Evolutionary conservation across 495 filamentous ascomycete species (phyloP), one percentile per base, ranked within the genome.

Genomic region (Lepidopterella palustris): DNA sequence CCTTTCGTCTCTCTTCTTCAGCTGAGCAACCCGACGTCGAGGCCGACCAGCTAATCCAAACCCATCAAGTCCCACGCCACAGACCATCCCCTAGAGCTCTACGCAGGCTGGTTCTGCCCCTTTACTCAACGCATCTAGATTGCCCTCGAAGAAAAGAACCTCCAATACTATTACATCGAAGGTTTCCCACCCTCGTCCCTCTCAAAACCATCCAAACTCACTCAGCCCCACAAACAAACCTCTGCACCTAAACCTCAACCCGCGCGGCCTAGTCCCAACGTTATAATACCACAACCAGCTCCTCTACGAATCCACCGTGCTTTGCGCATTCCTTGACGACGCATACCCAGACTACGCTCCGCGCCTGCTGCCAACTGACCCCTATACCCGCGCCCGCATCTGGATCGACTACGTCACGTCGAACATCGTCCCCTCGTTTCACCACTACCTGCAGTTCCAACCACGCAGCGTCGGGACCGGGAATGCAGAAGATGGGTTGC

Each of bases 321-420:
- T 89, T 21, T 82, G 82, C 70, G 84, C 87, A 64, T 89, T 87
- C 62, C 76, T 89, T 3, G 83, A 90, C 61, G 85, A 89, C 59
- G 78, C 78, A 1, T 88, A 83, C 61, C 73, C 75, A n/a, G 54
- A 72, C 2, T 70, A 80, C 58, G 54, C 54, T 1, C 68, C 76
- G 9, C 68, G 62, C 18, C 71, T 89, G 20, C 70, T 87, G 18
- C 84, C 83, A 1, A 48, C 68, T 20, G 72, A 78, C 39, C 77
- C 81, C 1, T 89, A 84, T 59, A 73, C 79, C 50, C 75, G 80
- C 54, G 85, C 85, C 1, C 68, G 84, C 28, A 80, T 89, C 59
- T 90, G 86, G 84, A 84, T 82, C 40, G 82, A 89, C 59, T 88
- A 83, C 61, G 76, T 87, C 1, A 80, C 76, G 15, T 79, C 73